phyloP scores from a whole-genome alignment of 2,329 filamentous ascomycete genomes.

The Xylariaceae sp. region DNA sequence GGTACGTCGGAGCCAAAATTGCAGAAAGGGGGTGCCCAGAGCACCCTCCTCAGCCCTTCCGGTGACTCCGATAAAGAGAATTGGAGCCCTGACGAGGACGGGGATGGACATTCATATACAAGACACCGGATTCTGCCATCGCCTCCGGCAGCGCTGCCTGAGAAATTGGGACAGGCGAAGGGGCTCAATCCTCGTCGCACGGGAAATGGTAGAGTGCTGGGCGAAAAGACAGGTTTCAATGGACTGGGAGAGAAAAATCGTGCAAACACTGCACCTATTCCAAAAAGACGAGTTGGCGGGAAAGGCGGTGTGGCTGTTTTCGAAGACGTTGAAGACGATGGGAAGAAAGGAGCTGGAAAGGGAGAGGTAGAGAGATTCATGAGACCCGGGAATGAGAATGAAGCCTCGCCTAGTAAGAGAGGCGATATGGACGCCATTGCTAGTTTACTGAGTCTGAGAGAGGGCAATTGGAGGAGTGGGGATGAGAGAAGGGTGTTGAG shows the following conservation, averaged over 20 bases:
- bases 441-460: conserved; percentile 81
- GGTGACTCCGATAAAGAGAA: conserved; percentile 95
- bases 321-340: conserved; percentile 43
- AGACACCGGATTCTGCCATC: conserved; percentile 5
- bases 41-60: conserved; percentile 41
- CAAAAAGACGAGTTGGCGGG: conserved; percentile 28
- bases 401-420: conserved; percentile 67
- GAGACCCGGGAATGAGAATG: conserved; percentile 45
- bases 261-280: conserved; percentile 41
- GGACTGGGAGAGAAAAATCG: conserved; percentile 15
- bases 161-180: too few relatives aligned
- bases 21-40: conserved; percentile 41
- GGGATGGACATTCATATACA: conserved; percentile 28
- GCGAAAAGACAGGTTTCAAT: not conserved
- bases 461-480: conserved; percentile 74
- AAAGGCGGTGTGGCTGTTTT: conserved; percentile 44
- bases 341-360: not conserved
- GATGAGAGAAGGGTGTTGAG: too few relatives aligned
- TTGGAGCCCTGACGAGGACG: conserved; percentile 61
- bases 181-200: not conserved
- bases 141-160: too few relatives aligned
- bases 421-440: conserved; percentile 86
- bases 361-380: conserved; percentile 71
- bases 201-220: not conserved
- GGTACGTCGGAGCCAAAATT: conserved; percentile 28